Conservation (phyloP, 306 rosid genomes). For the Cyamopsis tetragonoloba region DNA sequence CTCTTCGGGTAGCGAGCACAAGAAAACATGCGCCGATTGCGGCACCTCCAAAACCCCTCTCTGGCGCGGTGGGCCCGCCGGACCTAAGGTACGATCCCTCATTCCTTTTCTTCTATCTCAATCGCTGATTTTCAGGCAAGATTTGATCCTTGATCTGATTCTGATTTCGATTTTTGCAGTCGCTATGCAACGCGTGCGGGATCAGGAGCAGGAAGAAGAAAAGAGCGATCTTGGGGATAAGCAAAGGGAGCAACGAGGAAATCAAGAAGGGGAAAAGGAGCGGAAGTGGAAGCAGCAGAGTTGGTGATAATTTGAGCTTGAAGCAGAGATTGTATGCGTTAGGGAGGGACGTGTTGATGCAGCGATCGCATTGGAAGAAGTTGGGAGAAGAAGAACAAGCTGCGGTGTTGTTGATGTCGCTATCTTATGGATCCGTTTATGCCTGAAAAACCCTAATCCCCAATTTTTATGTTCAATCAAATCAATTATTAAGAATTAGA, state of each 20-base stretch:
- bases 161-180: constrained; percentile 32
- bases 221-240: constrained; percentile 71
- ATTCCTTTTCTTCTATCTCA: not conserved
- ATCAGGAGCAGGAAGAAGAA: constrained; percentile 98
- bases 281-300: not conserved
- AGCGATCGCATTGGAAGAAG: constrained; percentile 69
- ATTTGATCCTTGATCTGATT: not conserved
- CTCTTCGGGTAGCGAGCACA: constrained; percentile 46
- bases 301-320: constrained; percentile 50
- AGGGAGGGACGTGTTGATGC: constrained; percentile 81
- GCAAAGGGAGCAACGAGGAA: constrained; percentile 47
- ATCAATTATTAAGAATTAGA: constrained; percentile 7
- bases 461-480: not conserved
- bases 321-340: constrained; percentile 57
- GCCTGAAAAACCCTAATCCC: constrained; percentile 14
- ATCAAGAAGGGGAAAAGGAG: constrained; percentile 64
- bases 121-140: no score
- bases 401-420: constrained; percentile 86
- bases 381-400: constrained; percentile 91
- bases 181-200: constrained; percentile 93
- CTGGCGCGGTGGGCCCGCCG: constrained; percentile 99
- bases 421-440: constrained; percentile 88
- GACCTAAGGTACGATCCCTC: constrained; percentile 65
- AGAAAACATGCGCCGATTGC: constrained; percentile 90
- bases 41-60: constrained; percentile 91